Conservation (phyloP, 805 yeast species). For the Ogataea zsoltii region DNA sequence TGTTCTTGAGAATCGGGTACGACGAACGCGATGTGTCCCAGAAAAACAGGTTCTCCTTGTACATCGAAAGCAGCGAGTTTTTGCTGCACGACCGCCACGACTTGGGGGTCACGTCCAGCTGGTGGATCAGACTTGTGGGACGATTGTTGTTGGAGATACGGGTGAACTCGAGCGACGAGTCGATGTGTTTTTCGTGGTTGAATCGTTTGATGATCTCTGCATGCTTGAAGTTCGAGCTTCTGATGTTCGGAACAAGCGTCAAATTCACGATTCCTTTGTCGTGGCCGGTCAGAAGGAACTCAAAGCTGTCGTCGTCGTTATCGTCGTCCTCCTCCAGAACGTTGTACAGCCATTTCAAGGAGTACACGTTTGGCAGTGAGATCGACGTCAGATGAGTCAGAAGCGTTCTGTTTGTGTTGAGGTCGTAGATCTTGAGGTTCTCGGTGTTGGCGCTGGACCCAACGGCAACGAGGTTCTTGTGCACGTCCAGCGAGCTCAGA, state of each 20-base stretch:
- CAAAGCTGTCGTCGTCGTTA: constrained; percentile 26
- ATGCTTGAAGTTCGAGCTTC: constrained; percentile 36
- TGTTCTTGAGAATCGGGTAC: constrained; percentile 56
- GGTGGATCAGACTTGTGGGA: constrained; percentile 31
- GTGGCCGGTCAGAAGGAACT: constrained; percentile 69
- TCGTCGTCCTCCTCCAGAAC: constrained; percentile 29
- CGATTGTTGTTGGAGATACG: constrained; percentile 30
- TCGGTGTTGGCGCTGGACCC: constrained; percentile 47
- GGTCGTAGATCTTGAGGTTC: constrained; percentile 53
- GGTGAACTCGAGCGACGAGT: constrained; percentile 25
- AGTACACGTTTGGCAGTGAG: constrained; percentile 53
- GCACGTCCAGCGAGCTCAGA: constrained; percentile 44
- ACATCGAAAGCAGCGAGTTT: constrained; percentile 58
- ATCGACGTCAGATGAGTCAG: constrained; percentile 63
- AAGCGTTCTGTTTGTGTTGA: constrained; percentile 40
- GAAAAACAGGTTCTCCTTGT: constrained; percentile 67
- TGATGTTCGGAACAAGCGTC: constrained; percentile 59
- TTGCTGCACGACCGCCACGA: constrained; percentile 44
- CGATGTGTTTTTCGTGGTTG: constrained; percentile 71
- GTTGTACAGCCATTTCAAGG: constrained; percentile 51
- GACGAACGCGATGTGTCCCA: constrained; percentile 72
- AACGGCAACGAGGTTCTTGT: constrained; percentile 45
- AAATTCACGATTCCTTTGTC: constrained; percentile 73
- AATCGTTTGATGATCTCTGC: constrained; percentile 80
- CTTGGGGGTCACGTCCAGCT: constrained; percentile 39